Evolutionary conservation across 225 moss, liverwort and hornwort species (phyloP).

Genomic region (Sphagnum contortum): DNA sequence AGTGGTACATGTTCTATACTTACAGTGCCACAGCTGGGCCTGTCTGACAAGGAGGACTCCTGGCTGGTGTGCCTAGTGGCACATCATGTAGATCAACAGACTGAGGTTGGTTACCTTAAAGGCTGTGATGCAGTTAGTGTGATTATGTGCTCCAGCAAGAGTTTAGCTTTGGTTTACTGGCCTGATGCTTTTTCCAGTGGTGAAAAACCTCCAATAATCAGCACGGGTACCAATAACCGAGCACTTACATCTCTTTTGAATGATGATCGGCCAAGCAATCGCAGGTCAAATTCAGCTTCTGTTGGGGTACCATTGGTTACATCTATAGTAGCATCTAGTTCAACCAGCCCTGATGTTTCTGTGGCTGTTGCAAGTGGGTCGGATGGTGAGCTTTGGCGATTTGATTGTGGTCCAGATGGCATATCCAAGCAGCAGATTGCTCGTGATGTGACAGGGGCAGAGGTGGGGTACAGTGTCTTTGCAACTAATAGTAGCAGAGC

Average conservation of each 20-base stretch:
- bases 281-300: slow-evolving; percentile 39
- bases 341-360: slow-evolving; percentile 31
- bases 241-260: slow-evolving; percentile 16
- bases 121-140: slow-evolving; percentile 62
- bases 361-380: slow-evolving; percentile 66
- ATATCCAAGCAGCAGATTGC: slow-evolving; percentile 49
- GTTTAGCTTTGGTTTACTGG: slow-evolving; percentile 66
- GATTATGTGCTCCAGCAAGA: slow-evolving; percentile 68
- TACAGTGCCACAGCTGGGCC: slow-evolving; percentile 52
- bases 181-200: slow-evolving; percentile 59
- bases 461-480: slow-evolving; percentile 47
- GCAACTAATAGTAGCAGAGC: slow-evolving; percentile 52
- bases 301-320: slow-evolving; percentile 43
- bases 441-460: slow-evolving; percentile 44
- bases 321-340: slow-evolving; percentile 41
- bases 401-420: slow-evolving; percentile 60
- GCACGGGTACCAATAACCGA: slow-evolving; percentile 42
- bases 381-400: slow-evolving; percentile 80
- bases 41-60: slow-evolving; percentile 36
- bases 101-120: slow-evolving; percentile 33
- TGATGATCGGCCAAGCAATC: slow-evolving; percentile 34
- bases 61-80: slow-evolving; percentile 78
- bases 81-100: slow-evolving; percentile 40
- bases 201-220: slow-evolving; percentile 30
- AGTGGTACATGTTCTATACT: slow-evolving; percentile 64